These are phyloP conservation scores for Cornus florida DNA, from an alignment of 148 eudicot genomes.

Conservation along the genomic window DNA sequence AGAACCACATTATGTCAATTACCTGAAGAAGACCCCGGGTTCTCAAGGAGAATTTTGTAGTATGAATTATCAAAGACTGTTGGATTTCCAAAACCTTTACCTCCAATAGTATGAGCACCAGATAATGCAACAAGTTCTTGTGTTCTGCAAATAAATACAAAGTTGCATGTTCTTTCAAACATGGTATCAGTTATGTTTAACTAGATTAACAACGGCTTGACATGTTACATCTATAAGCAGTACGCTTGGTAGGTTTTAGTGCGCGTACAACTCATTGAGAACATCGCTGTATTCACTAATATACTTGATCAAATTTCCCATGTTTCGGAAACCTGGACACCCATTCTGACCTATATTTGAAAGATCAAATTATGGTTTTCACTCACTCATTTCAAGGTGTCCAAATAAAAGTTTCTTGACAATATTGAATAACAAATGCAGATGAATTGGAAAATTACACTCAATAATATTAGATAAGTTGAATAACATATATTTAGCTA, in stretches of 20 bases:
- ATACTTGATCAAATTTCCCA: neutral
- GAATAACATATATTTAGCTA: neutral
- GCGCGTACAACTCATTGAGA: too few relatives aligned
- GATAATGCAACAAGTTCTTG: slow-evolving; percentile 90
- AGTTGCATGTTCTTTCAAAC: neutral
- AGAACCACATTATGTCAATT: slow-evolving; percentile 5
- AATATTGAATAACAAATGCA: too few relatives aligned
- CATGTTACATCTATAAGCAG: neutral
- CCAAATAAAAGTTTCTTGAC: neutral
- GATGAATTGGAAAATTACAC: neutral
- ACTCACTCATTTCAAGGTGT: neutral
- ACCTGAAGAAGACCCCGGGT: slow-evolving; percentile 88
- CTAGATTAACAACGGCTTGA: neutral
- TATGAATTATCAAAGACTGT: slow-evolving; percentile 79
- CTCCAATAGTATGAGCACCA: slow-evolving; percentile 95
- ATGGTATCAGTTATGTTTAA: neutral
- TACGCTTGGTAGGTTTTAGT: neutral
- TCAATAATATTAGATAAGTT: neutral
- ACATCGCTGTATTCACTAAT: neutral
- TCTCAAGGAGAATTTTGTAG: slow-evolving; percentile 81
- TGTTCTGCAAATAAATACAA: slow-evolving; percentile 48
- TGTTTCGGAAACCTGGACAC: neutral
- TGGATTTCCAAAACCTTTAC: slow-evolving; percentile 94
- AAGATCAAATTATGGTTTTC: neutral
- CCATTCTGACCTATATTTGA: neutral